Base-by-base conservation (phyloP, 1,284 basidiomycete species). In the Ceratobasidium sp. region DNA sequence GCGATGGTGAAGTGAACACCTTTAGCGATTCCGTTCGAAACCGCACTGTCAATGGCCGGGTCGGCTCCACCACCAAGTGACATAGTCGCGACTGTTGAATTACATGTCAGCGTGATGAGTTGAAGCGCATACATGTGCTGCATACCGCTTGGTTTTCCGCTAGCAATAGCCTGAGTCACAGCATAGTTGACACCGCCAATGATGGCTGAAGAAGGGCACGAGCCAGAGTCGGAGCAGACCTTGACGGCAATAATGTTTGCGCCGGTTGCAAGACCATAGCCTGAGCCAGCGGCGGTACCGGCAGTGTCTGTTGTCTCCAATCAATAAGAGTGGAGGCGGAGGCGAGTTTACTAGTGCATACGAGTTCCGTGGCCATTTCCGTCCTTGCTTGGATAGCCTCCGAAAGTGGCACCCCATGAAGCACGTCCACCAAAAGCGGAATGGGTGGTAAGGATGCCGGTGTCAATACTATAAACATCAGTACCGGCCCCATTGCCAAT, bases 1-100 rank as follows among this genome's bases (percentile, higher is more conserved):
- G 96, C 96, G 79, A 98, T 96, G 81, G 95, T 95, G 83, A 99
- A 98, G 89, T 98, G 96, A 77, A 99, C 89, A 74, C 97, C 97
- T 64, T 84, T 82, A 38, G 90, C 89, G 77, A 98, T 95, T 75
- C 97, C 96, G 67, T 13, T 54, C 15, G 48, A 57, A 20, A 78
- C 70, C n/a, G 75, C 81, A n/a, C 48, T 67, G 56, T 81, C 81
- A 40, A 81, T 68, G 4, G 81, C 54, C 3, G 70, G 33, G 71
- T 77, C 74, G 17, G 66, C 71, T 2, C 68, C 59, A 52, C 78
- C 78, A 26, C 78, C 78, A 12, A 81, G 76, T 17, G 71, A 77
- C 66, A 81, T 77, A 59, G 69, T 80, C 17, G 78, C 78, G 15
- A 81, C 78, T 40, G 26, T 40, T 9, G 2, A 17, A 20, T 2